A percentile compares a stretch with the other conserved stretches of the same genome.
Evolutionary conservation across 371 early-diverging fungal genomes (phyloP).

Genomic region (Mortierella sp.): DNA sequence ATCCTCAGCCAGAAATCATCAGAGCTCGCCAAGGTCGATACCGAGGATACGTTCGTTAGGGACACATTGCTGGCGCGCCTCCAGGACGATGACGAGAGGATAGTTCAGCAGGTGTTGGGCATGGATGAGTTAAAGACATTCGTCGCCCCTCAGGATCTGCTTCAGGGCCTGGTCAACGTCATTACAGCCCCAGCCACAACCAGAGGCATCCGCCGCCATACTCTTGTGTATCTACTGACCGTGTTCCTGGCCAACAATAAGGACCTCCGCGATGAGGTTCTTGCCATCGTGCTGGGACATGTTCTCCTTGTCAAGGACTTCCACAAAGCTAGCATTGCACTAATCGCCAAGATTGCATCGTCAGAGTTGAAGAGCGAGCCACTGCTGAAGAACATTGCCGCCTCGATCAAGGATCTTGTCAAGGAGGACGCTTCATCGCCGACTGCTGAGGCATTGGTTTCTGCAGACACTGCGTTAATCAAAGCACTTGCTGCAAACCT

Average conservation of each 20-base stretch:
- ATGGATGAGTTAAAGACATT: conserved; percentile 51
- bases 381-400: conserved; percentile 41
- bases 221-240: conserved; percentile 53
- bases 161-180: conserved; percentile 36
- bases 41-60: conserved; percentile 57
- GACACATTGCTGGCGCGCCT: conserved; percentile 66
- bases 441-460: conserved; percentile 13
- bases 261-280: conserved; percentile 35
- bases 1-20: conserved; percentile 59
- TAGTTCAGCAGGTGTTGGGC: conserved; percentile 53
- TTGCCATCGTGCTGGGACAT: conserved; percentile 45
- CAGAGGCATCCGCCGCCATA: conserved; percentile 40
- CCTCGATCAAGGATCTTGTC: conserved; percentile 30
- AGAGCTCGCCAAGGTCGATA: conserved; percentile 28
- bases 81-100: conserved; percentile 60
- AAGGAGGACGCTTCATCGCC: conserved; percentile 21
- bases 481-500: conserved; percentile 56
- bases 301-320: conserved; percentile 37
- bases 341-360: conserved; percentile 43
- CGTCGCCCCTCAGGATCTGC: conserved; percentile 35
- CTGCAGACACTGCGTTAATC: conserved; percentile 33
- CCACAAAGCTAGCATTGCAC: conserved; percentile 39
- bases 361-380: conserved; percentile 52
- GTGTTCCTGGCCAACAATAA: conserved; percentile 39
- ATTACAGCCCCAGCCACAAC: conserved; percentile 31